These are phyloP conservation scores for Cucumis cinereus DNA, from an alignment of 306 rosid genomes.

Conservation along the genomic window DNA sequence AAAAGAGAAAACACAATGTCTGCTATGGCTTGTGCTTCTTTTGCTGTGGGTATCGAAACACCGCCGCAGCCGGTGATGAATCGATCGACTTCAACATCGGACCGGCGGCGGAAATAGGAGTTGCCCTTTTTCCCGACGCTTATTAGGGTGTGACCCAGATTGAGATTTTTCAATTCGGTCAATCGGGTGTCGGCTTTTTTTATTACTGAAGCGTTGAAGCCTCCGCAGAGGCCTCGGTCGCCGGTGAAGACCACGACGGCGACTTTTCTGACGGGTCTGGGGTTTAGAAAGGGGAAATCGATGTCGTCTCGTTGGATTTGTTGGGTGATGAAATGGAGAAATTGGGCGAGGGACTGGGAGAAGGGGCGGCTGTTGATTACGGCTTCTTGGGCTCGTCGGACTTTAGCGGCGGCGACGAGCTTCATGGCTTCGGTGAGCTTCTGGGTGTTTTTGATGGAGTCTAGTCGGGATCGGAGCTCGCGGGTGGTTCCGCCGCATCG, in stretches of 20 bases:
- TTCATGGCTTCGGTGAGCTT: conserved; percentile 76
- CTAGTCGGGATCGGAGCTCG: conserved; percentile 45
- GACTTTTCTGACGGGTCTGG: conserved; percentile 36
- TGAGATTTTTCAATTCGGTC: conserved; percentile 28
- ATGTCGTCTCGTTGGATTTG: conserved; percentile 38
- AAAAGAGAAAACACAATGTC: conserved; percentile 59
- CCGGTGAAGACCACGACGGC: conserved; percentile 53
- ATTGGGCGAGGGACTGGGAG: conserved; percentile 35
- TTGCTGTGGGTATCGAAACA: conserved; percentile 33
- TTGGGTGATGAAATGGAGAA: conserved; percentile 36
- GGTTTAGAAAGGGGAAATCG: conserved; percentile 31
- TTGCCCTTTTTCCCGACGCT: conserved; percentile 72
- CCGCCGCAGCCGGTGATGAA: conserved; percentile 20
- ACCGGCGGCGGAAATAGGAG: conserved; percentile 25
- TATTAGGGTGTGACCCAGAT: conserved; percentile 34
- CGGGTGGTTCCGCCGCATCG: conserved; percentile 34
- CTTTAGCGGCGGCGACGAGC: conserved; percentile 62
- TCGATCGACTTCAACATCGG: conserved; percentile 27
- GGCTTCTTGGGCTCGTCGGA: conserved; percentile 75
- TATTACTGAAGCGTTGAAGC: conserved; percentile 41
- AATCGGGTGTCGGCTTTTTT: conserved; percentile 37
- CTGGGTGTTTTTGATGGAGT: conserved; percentile 33
- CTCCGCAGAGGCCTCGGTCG: conserved; percentile 66
- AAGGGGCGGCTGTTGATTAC: conserved; percentile 65
- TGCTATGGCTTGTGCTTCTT: conserved; percentile 67